Base-by-base conservation (phyloP, 306 rosid genomes). In the Pueraria montana region DNA sequence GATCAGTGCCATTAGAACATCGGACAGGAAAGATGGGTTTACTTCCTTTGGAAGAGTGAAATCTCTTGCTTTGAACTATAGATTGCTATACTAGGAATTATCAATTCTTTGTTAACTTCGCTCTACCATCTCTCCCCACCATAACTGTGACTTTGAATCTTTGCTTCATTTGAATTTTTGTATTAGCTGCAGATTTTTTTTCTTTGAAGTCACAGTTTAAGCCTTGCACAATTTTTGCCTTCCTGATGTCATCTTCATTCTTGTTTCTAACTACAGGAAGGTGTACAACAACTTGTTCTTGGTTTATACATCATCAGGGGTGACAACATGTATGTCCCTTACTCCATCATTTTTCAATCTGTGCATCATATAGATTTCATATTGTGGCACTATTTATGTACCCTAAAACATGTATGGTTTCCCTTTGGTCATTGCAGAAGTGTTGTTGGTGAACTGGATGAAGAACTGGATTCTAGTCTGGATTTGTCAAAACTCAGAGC, bases 261-360 rank as follows among this genome's bases (percentile, higher is more conserved):
- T 20, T 45, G 65, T 77, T 83, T 80, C 74, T 83, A 59, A 58
- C 67, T 70, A 85, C 96, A 96, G 99, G 99, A 96, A 87, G 99
- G 99, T 32, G 99, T 96, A 56, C 98, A 93, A 77, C 96, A 92
- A 85, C 96, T 93, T 67, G 99, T 92, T 77, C 84, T 96, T 73
- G 99, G 99, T 14, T 72, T 96, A 81, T 93, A 96, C 85, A 96
- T 93, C 86, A 93, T 96, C 38, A 90, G 99, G 87, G 99, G 98
- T 49, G 99, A 96, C 88, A 96, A 96, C 90, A 93, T 96, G 99
- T 96, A 92, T 83, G 85, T 23, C 72, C 74, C 18, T 63, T 63
- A 8, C 30, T 18, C 72, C 11, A 16, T 50, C 12, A 50, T 50
- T 40, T 34, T 6, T 68, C 16, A 26, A 12, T 26, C 50, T 65